Evolutionary conservation across 805 yeast species (phyloP).

Genomic region (Kuraishia cidri): DNA sequence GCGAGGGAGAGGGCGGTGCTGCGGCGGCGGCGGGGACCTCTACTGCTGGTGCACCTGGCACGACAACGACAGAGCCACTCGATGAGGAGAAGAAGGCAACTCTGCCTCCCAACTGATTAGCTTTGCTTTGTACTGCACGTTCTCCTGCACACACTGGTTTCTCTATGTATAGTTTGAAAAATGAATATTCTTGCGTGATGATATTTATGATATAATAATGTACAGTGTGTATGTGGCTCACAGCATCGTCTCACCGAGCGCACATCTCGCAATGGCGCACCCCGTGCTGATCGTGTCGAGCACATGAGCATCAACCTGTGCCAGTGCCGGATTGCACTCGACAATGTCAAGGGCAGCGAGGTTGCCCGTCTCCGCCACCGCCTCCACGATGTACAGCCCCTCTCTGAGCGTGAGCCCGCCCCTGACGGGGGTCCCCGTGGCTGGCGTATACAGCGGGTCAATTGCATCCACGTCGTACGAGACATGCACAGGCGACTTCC

Average conservation of each 20-base stretch:
- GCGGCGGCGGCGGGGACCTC: too few relatives aligned
- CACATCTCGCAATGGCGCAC: constrained; percentile 86
- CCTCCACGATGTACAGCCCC: constrained; percentile 88
- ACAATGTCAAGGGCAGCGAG: constrained; percentile 85
- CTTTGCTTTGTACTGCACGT: background rate
- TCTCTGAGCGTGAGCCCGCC: constrained; percentile 95
- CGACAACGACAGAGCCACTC: constrained; percentile 3
- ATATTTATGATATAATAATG: background rate
- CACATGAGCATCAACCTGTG: constrained; percentile 65
- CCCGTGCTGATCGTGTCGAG: constrained; percentile 86
- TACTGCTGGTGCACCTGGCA: too few relatives aligned
- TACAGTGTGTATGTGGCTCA: too few relatives aligned
- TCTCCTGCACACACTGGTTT: background rate
- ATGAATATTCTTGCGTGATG: too few relatives aligned
- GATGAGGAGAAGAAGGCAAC: too few relatives aligned
- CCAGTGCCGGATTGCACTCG: constrained; percentile 88
- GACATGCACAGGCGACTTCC: constrained; percentile 69
- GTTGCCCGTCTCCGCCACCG: constrained; percentile 83
- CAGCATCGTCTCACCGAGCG: constrained; percentile 83
- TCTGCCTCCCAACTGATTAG: background rate
- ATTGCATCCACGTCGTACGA: constrained; percentile 96
- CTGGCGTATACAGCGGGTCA: constrained; percentile 90
- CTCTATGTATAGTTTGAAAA: too few relatives aligned
- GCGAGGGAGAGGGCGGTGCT: background rate
- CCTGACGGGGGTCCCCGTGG: constrained; percentile 96